phyloP scores from a whole-genome alignment of 148 eudicot species.

The Rhododendron griersonianum region DNA sequence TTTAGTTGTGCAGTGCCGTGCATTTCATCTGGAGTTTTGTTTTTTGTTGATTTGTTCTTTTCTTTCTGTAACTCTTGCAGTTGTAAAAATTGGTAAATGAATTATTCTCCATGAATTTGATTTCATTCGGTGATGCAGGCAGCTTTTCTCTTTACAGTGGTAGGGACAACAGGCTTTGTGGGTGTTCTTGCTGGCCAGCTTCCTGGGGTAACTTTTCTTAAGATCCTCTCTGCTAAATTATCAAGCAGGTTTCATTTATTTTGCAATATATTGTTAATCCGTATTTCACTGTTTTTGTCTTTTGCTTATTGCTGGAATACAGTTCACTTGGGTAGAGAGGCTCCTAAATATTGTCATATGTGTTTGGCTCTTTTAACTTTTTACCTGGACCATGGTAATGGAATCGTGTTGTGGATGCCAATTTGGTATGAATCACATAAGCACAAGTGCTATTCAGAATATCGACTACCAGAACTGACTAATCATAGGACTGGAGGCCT shows the following conservation, averaged over 20 bases:
- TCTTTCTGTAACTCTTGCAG: not conserved
- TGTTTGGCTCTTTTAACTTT: not conserved
- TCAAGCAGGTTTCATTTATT: not conserved
- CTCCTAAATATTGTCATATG: not conserved
- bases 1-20: not conserved
- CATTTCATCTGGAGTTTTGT: not conserved
- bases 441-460: not conserved
- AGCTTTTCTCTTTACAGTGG: slow-evolving; percentile 88
- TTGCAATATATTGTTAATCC: not conserved
- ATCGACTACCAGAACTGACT: not conserved
- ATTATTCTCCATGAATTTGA: slow-evolving; percentile 39
- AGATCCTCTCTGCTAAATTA: not conserved
- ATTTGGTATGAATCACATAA: not conserved
- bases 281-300: not conserved
- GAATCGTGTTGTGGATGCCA: not conserved
- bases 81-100: not conserved
- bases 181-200: slow-evolving; percentile 91
- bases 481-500: not conserved
- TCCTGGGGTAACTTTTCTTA: slow-evolving; percentile 73
- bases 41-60: not conserved
- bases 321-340: not conserved
- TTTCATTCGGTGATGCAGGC: slow-evolving; percentile 90
- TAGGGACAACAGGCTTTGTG: slow-evolving; percentile 78
- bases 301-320: not conserved
- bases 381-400: not conserved